Conservation (phyloP, 805 yeast species). For the Ogataea sp. region DNA sequence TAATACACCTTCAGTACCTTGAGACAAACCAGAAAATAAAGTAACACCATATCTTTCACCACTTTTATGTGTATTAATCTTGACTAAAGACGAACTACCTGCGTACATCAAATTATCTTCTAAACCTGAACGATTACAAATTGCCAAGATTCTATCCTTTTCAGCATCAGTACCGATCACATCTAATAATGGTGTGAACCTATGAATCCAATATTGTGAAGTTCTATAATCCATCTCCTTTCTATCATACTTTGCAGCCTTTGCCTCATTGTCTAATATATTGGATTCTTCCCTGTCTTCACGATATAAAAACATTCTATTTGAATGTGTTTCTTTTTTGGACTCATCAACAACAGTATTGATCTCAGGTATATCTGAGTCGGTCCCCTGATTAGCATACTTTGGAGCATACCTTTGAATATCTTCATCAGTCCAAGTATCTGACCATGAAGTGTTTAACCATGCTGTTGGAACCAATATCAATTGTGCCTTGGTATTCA, state of each 20-base stretch:
- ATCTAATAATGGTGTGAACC: conserved; percentile 33
- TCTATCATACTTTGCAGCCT: conserved; percentile 5
- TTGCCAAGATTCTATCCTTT: conserved; percentile 30
- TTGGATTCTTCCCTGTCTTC: background rate
- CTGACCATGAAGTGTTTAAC: conserved; percentile 44
- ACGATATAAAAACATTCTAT: background rate
- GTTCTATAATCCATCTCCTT: conserved; percentile 17
- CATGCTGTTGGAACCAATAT: conserved; percentile 83
- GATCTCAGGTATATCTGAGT: conserved; percentile 10
- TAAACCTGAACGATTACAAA: conserved; percentile 72
- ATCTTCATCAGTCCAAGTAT: conserved; percentile 14
- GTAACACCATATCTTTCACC: conserved; percentile 33
- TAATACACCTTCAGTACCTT: conserved; percentile 58
- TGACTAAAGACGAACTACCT: conserved; percentile 53
- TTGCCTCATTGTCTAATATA: background rate
- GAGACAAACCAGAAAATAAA: conserved; percentile 48
- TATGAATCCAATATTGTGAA: conserved; percentile 55
- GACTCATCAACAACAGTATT: conserved; percentile 5
- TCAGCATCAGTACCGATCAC: background rate
- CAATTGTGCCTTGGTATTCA: conserved; percentile 39
- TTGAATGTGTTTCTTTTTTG: background rate
- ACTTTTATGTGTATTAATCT: conserved; percentile 29
- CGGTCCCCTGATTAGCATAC: background rate
- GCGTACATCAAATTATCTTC: conserved; percentile 64
- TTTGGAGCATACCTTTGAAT: conserved; percentile 11